Percentiles rank a stretch among this genome's conserved stretches.
Evolutionary conservation across 345 rosid genomes (phyloP).

Genomic region (Eucalyptus dawsonii): DNA sequence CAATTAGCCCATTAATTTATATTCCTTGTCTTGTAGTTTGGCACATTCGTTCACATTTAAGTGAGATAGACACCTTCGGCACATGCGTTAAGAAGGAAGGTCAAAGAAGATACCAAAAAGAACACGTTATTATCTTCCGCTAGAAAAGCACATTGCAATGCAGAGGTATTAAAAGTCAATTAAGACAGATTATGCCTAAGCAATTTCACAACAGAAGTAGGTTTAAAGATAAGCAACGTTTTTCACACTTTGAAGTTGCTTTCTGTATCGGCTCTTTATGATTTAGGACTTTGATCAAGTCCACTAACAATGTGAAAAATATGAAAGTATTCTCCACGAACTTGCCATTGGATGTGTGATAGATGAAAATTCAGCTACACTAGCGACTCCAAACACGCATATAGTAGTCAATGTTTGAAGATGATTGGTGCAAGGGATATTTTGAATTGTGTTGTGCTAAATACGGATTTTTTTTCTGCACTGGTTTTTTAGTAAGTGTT

Average conservation of each 20-base stretch:
- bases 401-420: background rate
- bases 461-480: background rate
- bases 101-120: background rate
- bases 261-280: background rate
- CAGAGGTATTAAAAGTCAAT: background rate
- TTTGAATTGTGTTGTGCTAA: background rate
- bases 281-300: background rate
- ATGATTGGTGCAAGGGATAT: background rate
- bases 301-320: background rate
- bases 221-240: background rate
- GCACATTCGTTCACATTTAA: background rate
- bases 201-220: background rate
- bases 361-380: background rate
- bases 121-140: background rate
- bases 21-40: background rate
- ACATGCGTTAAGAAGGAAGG: background rate
- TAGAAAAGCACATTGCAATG: background rate
- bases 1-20: background rate
- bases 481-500: background rate
- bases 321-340: background rate
- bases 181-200: background rate
- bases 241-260: background rate
- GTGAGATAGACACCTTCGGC: background rate
- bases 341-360: background rate
- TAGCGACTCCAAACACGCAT: background rate